Evolutionary conservation across 768 basidiomycete genomes (phyloP).

Genomic region (Tricholoma hemisulphureum): DNA sequence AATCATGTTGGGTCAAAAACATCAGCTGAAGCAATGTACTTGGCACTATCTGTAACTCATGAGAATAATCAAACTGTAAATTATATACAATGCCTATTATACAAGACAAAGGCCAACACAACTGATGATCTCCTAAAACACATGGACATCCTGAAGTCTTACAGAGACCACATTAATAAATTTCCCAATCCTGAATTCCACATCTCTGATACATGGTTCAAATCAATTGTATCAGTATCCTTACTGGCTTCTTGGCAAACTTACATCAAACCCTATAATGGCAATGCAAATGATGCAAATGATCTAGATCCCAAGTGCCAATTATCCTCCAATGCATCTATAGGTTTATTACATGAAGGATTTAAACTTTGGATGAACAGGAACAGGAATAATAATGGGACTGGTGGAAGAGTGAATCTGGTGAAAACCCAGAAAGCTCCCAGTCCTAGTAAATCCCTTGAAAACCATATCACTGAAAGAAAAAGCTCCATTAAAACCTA

Average conservation of each 20-base stretch:
- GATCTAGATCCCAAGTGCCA: background rate
- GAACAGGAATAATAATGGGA: too few species aligned
- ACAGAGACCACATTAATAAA: background rate
- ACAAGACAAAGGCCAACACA: background rate
- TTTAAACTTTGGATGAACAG: background rate
- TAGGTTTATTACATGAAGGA: background rate
- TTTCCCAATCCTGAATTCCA: background rate
- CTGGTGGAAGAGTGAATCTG: too few species aligned
- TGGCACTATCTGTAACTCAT: too few species aligned
- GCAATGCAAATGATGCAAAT: background rate
- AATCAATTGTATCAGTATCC: too few species aligned
- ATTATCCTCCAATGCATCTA: background rate
- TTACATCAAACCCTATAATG: background rate
- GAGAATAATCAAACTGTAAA: too few species aligned
- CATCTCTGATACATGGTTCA: background rate
- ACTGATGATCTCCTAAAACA: background rate
- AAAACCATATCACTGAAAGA: background rate
- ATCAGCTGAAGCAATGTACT: too few species aligned
- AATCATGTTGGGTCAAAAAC: background rate
- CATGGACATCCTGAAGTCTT: background rate
- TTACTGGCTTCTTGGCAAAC: background rate
- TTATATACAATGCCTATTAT: too few species aligned
- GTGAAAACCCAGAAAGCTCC: background rate
- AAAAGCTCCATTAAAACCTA: too few species aligned
- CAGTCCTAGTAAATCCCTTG: background rate